Evolutionary conservation across 805 yeast genomes (phyloP).

Genomic region (Nakazawaea sp.): DNA sequence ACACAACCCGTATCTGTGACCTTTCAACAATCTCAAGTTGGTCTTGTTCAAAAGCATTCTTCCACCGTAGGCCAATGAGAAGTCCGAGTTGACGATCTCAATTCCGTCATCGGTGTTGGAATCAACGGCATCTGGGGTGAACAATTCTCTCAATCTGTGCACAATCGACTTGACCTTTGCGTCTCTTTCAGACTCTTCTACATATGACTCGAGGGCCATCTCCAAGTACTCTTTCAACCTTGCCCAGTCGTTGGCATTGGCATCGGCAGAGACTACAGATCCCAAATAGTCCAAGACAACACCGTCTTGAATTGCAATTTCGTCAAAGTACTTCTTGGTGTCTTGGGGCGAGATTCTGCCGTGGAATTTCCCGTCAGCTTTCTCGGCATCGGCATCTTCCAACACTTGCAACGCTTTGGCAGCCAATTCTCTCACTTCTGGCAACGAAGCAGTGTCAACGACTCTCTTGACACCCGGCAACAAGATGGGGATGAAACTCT

Average conservation of each 20-base stretch:
- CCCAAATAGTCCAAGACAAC: slow-evolving; percentile 41
- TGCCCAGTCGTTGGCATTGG: slow-evolving; percentile 71
- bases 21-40: slow-evolving; percentile 77
- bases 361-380: slow-evolving; percentile 64
- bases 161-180: slow-evolving; percentile 38
- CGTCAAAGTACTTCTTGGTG: slow-evolving; percentile 37
- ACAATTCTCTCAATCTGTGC: slow-evolving; percentile 44
- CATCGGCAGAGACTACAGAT: slow-evolving; percentile 48
- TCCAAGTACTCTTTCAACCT: slow-evolving; percentile 49
- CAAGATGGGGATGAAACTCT: slow-evolving; percentile 75
- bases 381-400: slow-evolving; percentile 68
- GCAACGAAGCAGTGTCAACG: slow-evolving; percentile 82
- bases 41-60: slow-evolving; percentile 96
- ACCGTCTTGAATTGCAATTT: slow-evolving; percentile 27
- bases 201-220: slow-evolving; percentile 29
- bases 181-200: slow-evolving; percentile 26
- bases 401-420: slow-evolving; percentile 77
- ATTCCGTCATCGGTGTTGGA: slow-evolving; percentile 73
- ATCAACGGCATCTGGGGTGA: slow-evolving; percentile 45
- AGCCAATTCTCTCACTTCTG: slow-evolving; percentile 94
- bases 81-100: slow-evolving; percentile 89
- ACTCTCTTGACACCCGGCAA: slow-evolving; percentile 92
- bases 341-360: slow-evolving; percentile 61
- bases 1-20: slow-evolving; percentile 95
- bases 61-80: slow-evolving; percentile 95